Evolutionary conservation across 768 basidiomycete species (phyloP), one percentile per base, ranked within the genome.

Genomic region (Suillus variegatus): DNA sequence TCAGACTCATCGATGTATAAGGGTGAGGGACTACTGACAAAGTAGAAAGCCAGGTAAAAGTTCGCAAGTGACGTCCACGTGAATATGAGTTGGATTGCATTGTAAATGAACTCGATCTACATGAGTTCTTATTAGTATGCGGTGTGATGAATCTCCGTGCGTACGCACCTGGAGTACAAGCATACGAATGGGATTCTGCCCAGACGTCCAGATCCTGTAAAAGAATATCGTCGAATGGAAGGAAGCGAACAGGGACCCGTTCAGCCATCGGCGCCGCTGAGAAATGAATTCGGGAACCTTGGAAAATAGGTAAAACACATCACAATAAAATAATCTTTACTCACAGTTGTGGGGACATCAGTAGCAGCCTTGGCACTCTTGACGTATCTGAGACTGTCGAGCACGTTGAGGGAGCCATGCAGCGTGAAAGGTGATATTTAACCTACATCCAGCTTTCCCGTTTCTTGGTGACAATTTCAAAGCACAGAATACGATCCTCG

Each of bases 21-120:
- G 73, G 72, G 1, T 64, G 60, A 18, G 70, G 36, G n/a, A 66
- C 56, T 20, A 82, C 91, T 78, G 70, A 93, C 91, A 78, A 95
- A 96, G 85, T 92, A 96, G 82, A 96, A 95, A 49, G 94, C 92
- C 61, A 97, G 83, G 75, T 94, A 97, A 80, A 95, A 97, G 76
- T 96, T 97, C 40, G 93, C 95, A 52, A 97, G 81, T 18, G 90
- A 87, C 10, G 95, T 96, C 96, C 96, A 99, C 16, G 95, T 92
- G 77, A 99, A 97, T 63, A 97, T 49, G 28, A 98, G 88, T 70
- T 95, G 92, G 36, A 96, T 70, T 2, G 89, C 88, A 70, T 97
- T 97, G 80, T 97, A 98, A 69, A 95, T 87, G 75, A 95, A 95
- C 75, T 97, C 94, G 61, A 97, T 73, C 84, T 93, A 67, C n/a